Base-by-base conservation (phyloP, 495 filamentous ascomycete genomes). In the Letharia columbiana region DNA sequence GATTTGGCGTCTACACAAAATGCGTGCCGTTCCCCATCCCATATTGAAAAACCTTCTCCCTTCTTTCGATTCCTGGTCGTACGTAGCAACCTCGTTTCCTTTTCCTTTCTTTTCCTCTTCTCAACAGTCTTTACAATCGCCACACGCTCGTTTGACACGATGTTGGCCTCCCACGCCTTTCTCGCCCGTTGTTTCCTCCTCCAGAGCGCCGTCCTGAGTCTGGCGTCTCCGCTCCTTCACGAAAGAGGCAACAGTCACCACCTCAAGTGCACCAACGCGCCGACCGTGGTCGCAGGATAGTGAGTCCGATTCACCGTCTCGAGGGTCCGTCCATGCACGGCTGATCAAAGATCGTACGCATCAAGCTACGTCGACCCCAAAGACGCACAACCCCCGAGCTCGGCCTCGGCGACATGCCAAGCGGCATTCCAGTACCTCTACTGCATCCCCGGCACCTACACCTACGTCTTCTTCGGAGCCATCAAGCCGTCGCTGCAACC, bases 361-460 rank as follows among this genome's bases (percentile, higher is more conserved):
- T 56, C 28, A 35, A 56, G 52, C 52, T 56, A 33, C 52, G 28
- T 56, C 52, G 52, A 56, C 31, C 52, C 52, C 13, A 56, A 56
- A 1, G 52, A 56, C 31, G 28, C 52, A 17, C 28, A 33, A 4
- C 52, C 52, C 13, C 28, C 52, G 4, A 56, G 28, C 52, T 15
- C 28, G 9, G 13, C 28, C 6, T 17, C 52, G 0, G 52, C 52
- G 0, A 56, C 52, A 0, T 56, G 28, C 23, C 4, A 56, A 35
- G 28, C 52, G 52, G 3, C 4, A 35, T 56, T 0, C 8, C 23
- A 18, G 18, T 56, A 56, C 31, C 52, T 56, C 31, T 56, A 56
- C 52, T 56, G 52, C 52, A 7, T 56, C 31, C 52, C 52, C 12
- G 28, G 31, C 13, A 56, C 52, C 31, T 17, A 35, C 4, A 56